phyloP scores from a whole-genome alignment of 1,139 yeast species.

The Geotrichum carabidarum region DNA sequence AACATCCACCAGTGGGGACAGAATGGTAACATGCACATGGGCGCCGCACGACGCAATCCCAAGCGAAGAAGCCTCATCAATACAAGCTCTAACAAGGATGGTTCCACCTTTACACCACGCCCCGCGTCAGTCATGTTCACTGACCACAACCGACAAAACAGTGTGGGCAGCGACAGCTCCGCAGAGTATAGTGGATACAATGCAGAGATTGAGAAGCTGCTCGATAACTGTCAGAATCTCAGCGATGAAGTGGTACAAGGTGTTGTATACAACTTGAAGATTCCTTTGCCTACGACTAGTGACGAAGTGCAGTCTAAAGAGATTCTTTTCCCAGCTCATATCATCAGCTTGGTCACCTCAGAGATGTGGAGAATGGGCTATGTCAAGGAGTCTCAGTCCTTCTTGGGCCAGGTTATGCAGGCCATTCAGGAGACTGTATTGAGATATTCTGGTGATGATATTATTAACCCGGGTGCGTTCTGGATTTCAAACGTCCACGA shows the following conservation, averaged over 20 bases:
- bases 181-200: slow-evolving; percentile 32
- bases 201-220: slow-evolving; percentile 40
- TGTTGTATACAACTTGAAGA: slow-evolving; percentile 76
- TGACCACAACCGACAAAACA: slow-evolving; percentile 28
- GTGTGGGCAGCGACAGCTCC: slow-evolving; percentile 27
- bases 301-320: slow-evolving; percentile 83
- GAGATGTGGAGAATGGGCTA: slow-evolving; percentile 99
- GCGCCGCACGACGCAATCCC: slow-evolving; percentile 30
- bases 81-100: slow-evolving; percentile 23
- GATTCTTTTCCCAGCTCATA: slow-evolving; percentile 93
- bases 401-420: slow-evolving; percentile 83
- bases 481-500: slow-evolving; percentile 98
- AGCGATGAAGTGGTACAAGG: slow-evolving; percentile 87
- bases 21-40: slow-evolving; percentile 8
- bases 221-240: slow-evolving; percentile 73
- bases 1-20: slow-evolving; percentile 10
- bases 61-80: slow-evolving; percentile 34
- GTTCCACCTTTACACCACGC: slow-evolving; percentile 33
- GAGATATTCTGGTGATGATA: slow-evolving; percentile 65
- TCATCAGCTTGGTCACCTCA: slow-evolving; percentile 81
- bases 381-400: slow-evolving; percentile 85
- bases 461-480: slow-evolving; percentile 89
- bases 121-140: slow-evolving; percentile 34
- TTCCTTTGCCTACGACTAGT: slow-evolving; percentile 76
- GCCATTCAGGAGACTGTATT: slow-evolving; percentile 64